Evolutionary conservation across 495 filamentous ascomycete species (phyloP).

Genomic region (Filosporella fistucella): DNA sequence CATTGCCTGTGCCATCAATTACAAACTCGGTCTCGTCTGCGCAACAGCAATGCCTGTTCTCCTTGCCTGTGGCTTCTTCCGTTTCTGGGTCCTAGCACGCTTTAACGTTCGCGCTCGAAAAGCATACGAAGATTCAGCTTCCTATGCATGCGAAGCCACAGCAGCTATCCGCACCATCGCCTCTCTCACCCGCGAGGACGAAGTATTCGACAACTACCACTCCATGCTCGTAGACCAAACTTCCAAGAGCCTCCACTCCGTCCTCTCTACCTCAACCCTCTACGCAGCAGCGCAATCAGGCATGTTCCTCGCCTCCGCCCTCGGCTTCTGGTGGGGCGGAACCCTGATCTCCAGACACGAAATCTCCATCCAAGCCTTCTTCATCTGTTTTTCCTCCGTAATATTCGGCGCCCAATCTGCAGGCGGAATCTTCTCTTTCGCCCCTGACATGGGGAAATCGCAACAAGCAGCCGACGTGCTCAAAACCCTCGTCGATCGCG

Average conservation of each 20-base stretch:
- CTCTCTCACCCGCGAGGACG: conserved; percentile 44
- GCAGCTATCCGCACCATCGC: conserved; percentile 51
- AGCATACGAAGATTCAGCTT: conserved; percentile 45
- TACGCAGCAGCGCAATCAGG: conserved; percentile 50
- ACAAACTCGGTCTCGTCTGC: conserved; percentile 54
- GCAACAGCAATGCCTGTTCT: conserved; percentile 45
- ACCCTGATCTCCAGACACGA: conserved; percentile 34
- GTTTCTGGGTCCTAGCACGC: conserved; percentile 42
- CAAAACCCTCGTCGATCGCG: conserved; percentile 67
- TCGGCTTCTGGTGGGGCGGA: conserved; percentile 65
- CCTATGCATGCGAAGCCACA: conserved; percentile 51
- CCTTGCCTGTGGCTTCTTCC: conserved; percentile 42
- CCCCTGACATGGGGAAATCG: conserved; percentile 65
- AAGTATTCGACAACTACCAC: conserved; percentile 33
- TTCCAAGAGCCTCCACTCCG: not conserved
- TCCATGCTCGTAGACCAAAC: conserved; percentile 43
- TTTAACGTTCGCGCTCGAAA: conserved; percentile 45
- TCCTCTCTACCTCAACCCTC: conserved; percentile 41
- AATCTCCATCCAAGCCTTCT: conserved; percentile 54
- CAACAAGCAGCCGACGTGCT: conserved; percentile 68
- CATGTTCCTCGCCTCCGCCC: conserved; percentile 51
- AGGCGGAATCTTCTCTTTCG: conserved; percentile 52
- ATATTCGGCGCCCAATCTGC: conserved; percentile 58
- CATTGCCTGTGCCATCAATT: conserved; percentile 55
- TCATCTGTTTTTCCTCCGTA: conserved; percentile 57